Conservation (phyloP, 2,329 filamentous ascomycete species). For the Xylariales sp. region DNA sequence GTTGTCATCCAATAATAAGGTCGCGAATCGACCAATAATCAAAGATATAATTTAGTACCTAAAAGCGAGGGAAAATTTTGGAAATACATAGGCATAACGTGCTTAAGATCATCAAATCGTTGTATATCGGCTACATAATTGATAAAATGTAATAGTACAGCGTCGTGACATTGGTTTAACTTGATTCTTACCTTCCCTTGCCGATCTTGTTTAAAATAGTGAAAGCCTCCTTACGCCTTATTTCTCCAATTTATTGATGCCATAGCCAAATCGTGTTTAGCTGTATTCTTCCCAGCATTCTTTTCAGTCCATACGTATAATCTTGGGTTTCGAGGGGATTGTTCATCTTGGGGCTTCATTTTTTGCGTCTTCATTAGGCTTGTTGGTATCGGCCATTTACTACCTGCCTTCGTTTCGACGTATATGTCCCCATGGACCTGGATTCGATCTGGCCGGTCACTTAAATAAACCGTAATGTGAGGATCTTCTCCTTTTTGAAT, state of each 20-base stretch:
- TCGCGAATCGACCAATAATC: too few relatives aligned
- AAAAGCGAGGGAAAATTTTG: too few relatives aligned
- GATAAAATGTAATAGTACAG: too few relatives aligned
- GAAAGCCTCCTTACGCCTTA: too few relatives aligned
- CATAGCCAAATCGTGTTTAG: conserved; percentile 6
- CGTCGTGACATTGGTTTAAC: too few relatives aligned
- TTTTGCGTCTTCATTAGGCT: neutral
- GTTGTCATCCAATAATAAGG: too few relatives aligned
- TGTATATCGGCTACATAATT: too few relatives aligned
- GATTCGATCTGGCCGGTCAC: neutral
- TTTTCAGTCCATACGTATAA: conserved; percentile 12
- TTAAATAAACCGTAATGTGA: conserved; percentile 15
- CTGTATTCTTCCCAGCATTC: conserved; percentile 1
- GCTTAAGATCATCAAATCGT: too few relatives aligned
- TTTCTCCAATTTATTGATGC: conserved; percentile 7
- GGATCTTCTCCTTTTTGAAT: conserved; percentile 15
- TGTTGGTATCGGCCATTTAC: neutral
- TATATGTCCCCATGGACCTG: conserved; percentile 11
- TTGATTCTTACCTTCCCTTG: too few relatives aligned
- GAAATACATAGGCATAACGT: too few relatives aligned
- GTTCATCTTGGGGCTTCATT: conserved; percentile 3
- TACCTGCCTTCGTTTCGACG: neutral
- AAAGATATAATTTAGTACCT: too few relatives aligned
- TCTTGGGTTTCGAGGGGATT: conserved; percentile 8
- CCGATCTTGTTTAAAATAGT: too few relatives aligned